A percentile compares a stretch with the other conserved stretches of the same genome.
These are phyloP conservation scores for Clavispora santaluciae DNA, from an alignment of 805 yeast genomes.

Conservation along the genomic window DNA sequence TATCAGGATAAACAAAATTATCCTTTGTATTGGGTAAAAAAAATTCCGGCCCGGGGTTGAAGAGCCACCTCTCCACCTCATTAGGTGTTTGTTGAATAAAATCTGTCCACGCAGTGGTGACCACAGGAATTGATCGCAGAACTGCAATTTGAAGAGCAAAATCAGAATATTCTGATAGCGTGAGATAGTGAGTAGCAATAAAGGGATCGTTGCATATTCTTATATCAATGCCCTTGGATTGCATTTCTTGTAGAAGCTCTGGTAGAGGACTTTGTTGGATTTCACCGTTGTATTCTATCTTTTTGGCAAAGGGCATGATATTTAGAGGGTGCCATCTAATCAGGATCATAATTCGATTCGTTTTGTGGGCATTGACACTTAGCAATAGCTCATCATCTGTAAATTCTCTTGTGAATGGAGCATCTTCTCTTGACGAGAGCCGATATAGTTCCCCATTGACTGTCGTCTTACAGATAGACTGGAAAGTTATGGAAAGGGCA, in stretches of 20 bases:
- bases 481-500: slow-evolving; percentile 18
- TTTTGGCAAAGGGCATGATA: slow-evolving; percentile 11
- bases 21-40: slow-evolving; percentile 13
- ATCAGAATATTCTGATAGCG: slow-evolving; percentile 11
- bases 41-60: slow-evolving; percentile 9
- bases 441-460: slow-evolving; percentile 23
- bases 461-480: slow-evolving; percentile 27
- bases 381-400: slow-evolving; percentile 5
- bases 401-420: slow-evolving; percentile 7
- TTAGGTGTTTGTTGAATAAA: slow-evolving; percentile 9
- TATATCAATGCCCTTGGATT: slow-evolving; percentile 14
- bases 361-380: slow-evolving; percentile 15
- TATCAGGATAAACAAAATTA: slow-evolving; percentile 11
- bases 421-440: slow-evolving; percentile 12
- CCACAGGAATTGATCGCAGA: slow-evolving; percentile 26
- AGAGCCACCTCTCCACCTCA: slow-evolving; percentile 20
- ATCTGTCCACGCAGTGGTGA: slow-evolving; percentile 22
- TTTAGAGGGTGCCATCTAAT: slow-evolving; percentile 21
- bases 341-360: slow-evolving; percentile 11
- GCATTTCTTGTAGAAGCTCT: slow-evolving; percentile 7
- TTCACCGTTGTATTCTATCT: slow-evolving; percentile 9
- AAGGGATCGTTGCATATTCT: slow-evolving; percentile 14
- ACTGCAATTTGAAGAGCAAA: slow-evolving; percentile 20
- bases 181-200: slow-evolving; percentile 21
- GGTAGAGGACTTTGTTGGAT: slow-evolving; percentile 12